Percentiles rank a stretch among this genome's conserved stretches.
Evolutionary conservation across 768 basidiomycete species (phyloP).

Genomic region (Leccinellum rugosiceps): DNA sequence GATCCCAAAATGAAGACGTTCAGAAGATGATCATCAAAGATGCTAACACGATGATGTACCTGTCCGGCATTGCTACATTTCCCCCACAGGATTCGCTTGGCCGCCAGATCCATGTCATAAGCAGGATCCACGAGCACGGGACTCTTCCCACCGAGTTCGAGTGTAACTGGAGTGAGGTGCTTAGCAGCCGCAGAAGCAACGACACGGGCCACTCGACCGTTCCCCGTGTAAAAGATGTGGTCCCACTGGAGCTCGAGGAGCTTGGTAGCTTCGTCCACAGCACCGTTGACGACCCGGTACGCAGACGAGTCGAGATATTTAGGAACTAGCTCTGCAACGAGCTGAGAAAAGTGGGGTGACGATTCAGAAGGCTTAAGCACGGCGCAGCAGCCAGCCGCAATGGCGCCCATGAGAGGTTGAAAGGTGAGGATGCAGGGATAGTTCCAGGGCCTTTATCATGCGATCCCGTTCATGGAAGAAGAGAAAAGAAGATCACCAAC

Average conservation of each 20-base stretch:
- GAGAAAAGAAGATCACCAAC: background rate
- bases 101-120: slow-evolving; percentile 47
- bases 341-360: slow-evolving; percentile 43
- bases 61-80: slow-evolving; percentile 68
- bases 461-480: background rate
- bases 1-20: background rate
- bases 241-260: slow-evolving; percentile 32
- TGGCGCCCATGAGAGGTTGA: slow-evolving; percentile 64
- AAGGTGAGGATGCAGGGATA: slow-evolving; percentile 56
- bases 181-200: slow-evolving; percentile 25
- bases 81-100: slow-evolving; percentile 64
- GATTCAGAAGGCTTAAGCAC: slow-evolving; percentile 66
- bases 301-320: slow-evolving; percentile 51
- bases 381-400: slow-evolving; percentile 69
- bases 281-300: slow-evolving; percentile 53
- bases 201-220: slow-evolving; percentile 25
- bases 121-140: slow-evolving; percentile 44
- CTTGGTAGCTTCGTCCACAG: slow-evolving; percentile 36
- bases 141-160: slow-evolving; percentile 40
- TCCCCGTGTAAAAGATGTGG: slow-evolving; percentile 40
- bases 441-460: slow-evolving; percentile 55
- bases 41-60: slow-evolving; percentile 25
- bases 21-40: background rate
- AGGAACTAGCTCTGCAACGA: slow-evolving; percentile 54
- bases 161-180: slow-evolving; percentile 33